Base-by-base conservation (phyloP, 164 flowering plant genomes). In the Litsea cubeba region DNA sequence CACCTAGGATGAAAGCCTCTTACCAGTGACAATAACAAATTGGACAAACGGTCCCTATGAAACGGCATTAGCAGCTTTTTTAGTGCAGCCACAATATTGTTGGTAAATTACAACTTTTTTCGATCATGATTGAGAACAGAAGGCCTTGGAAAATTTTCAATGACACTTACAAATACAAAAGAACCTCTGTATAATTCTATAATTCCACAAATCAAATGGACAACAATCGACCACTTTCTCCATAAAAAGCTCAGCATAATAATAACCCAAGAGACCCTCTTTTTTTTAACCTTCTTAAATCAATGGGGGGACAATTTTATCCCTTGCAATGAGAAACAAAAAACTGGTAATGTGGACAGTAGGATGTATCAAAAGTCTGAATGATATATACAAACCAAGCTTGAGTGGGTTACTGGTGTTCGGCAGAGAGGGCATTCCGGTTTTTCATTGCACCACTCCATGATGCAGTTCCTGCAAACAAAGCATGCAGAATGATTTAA, bases 381-480 rank as follows among this genome's bases (percentile, higher is more conserved):
- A 80, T 94, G 97, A 80, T 91, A 91, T 68, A 94, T 77, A 81
- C 97, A 92, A 76, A 94, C 97, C 69, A 96, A 76, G 79, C 89
- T 91, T 17, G 99, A 96, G 79, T 96, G 99, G 46, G 92, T 85
- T 69, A 91, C 80, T 4, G 97, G 93, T 23, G 92, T 87, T 24
- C 98, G 98, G 71, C 98, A 96, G 17, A 96, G 91, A 30, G 98
- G 99, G 80, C 99, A 96, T 78, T 96, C 97, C 0, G 91, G 99
- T 86, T 94, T 96, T 76, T 94, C 99, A 60, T 93, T 96, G 86
- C 99, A 96, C 98, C 99, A 96, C 74, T 94, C 99, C 94, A 90
- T 90, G 46, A 96, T 90, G 88, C 99, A 96, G 80, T 84, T 90
- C 99, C 99, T 91, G 77, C 79, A 74, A 58, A 5, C 22, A 74